phyloP scores from a whole-genome alignment of 495 filamentous ascomycete species.

The Neurospora sp. region DNA sequence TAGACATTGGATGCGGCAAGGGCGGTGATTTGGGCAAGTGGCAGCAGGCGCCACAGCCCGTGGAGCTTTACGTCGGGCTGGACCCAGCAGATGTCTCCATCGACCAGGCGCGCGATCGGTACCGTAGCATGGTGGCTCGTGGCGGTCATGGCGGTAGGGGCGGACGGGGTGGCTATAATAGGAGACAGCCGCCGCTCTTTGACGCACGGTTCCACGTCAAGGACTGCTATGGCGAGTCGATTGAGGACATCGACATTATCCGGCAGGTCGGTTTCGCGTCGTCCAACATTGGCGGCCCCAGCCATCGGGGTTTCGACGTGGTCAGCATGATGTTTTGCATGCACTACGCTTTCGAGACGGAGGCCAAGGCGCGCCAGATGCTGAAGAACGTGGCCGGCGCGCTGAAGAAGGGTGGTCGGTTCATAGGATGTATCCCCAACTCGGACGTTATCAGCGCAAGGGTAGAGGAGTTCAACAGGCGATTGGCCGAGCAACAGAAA shows the following conservation, averaged over 20 bases:
- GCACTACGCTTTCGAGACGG: constrained; percentile 95
- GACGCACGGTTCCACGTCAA: constrained; percentile 77
- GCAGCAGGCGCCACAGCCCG: constrained; percentile 75
- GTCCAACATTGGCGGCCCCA: constrained; percentile 49
- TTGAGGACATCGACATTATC: constrained; percentile 68
- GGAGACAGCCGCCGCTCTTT: constrained; percentile 50
- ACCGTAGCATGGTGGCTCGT: constrained; percentile 54
- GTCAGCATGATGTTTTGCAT: constrained; percentile 99
- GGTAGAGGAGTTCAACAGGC: constrained; percentile 52
- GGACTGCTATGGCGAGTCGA: constrained; percentile 77
- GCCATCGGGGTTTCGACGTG: constrained; percentile 75
- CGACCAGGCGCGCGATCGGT: constrained; percentile 78
- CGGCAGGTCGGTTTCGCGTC: constrained; percentile 76
- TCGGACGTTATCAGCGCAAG: constrained; percentile 70
- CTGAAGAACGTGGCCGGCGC: constrained; percentile 81
- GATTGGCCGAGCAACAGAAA: constrained; percentile 43
- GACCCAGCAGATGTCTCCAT: constrained; percentile 90
- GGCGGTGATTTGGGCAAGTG: constrained; percentile 93
- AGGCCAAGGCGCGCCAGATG: constrained; percentile 83
- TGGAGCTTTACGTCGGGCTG: constrained; percentile 83
- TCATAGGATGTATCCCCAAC: constrained; percentile 88
- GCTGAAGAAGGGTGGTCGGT: constrained; percentile 86
- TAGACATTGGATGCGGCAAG: constrained; percentile 95
- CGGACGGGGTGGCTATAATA: constrained; percentile 33
- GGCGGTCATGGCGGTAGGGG: constrained; percentile 54